phyloP scores from a whole-genome alignment of 1,284 basidiomycete genomes.

The Cryptococcus wingfieldii region DNA sequence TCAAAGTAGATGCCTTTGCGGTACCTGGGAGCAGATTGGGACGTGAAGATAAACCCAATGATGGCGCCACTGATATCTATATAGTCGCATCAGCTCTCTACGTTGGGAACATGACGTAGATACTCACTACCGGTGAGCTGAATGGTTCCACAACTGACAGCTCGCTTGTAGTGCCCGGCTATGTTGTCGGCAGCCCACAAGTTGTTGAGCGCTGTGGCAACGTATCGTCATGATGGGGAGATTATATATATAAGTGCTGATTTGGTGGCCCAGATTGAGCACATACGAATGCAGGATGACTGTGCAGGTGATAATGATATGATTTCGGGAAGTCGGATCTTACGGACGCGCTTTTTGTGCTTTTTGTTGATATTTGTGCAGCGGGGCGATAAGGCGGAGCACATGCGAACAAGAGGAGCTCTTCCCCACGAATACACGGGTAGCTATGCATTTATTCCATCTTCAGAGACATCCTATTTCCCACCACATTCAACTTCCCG shows the following conservation, averaged over 20 bases:
- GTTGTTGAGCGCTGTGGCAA: slow-evolving; percentile 26
- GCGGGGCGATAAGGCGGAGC: background rate
- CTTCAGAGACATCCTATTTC: background rate
- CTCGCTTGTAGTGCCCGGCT: slow-evolving; percentile 27
- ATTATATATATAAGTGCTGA: background rate
- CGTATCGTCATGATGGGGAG: slow-evolving; percentile 1
- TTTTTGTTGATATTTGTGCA: too few species aligned
- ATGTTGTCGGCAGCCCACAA: slow-evolving; percentile 25
- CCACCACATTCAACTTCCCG: background rate
- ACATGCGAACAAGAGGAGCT: background rate
- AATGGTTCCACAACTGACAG: slow-evolving; percentile 24
- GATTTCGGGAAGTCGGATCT: background rate
- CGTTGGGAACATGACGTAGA: background rate
- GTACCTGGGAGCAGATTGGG: slow-evolving; percentile 5
- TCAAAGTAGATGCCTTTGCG: slow-evolving; percentile 6
- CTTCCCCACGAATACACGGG: background rate
- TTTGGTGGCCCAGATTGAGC: background rate
- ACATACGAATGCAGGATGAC: background rate
- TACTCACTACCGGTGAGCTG: slow-evolving; percentile 28
- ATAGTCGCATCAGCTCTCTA: background rate
- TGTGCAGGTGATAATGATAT: background rate
- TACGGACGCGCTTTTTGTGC: too few species aligned
- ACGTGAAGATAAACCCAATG: slow-evolving; percentile 8
- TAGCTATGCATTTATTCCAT: too few species aligned
- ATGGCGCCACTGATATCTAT: slow-evolving; percentile 11